Percentiles rank a stretch among this genome's conserved stretches.
phyloP scores from a whole-genome alignment of 768 basidiomycete species.

The Symmetrospora coprosmae region DNA sequence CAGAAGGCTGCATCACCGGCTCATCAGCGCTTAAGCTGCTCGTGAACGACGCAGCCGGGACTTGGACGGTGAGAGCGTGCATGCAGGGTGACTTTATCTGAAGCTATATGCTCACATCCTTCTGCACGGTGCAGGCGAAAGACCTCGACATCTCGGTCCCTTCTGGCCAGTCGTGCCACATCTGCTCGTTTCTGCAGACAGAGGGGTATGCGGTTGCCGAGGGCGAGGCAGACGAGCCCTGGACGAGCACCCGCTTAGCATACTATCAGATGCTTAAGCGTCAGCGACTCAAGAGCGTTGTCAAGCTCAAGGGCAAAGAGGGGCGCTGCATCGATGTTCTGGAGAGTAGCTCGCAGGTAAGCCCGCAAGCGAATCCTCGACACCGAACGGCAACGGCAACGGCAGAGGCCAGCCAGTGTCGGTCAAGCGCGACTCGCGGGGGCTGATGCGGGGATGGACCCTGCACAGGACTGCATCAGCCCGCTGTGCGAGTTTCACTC shows the following conservation, averaged over 20 bases:
- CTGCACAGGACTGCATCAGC: slow-evolving; percentile 7
- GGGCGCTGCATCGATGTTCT: slow-evolving; percentile 8
- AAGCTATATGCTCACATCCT: no score
- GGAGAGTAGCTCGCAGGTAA: slow-evolving; percentile 9
- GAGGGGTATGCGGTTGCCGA: neutral
- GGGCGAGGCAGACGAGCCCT: neutral
- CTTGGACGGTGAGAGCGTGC: slow-evolving; percentile 6
- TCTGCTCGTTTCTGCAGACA: neutral
- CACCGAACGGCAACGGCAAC: no score
- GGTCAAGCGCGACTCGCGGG: no score
- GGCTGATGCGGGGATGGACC: no score
- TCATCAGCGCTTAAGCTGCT: slow-evolving; percentile 11
- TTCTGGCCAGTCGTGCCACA: neutral
- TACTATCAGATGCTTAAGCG: slow-evolving; percentile 17
- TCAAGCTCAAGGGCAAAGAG: neutral
- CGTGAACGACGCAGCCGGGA: slow-evolving; percentile 3
- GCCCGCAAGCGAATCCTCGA: no score
- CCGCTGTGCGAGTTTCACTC: slow-evolving; percentile 21
- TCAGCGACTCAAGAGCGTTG: slow-evolving; percentile 5
- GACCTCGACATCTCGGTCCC: slow-evolving; percentile 17
- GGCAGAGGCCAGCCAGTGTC: no score
- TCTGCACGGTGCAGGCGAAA: slow-evolving; percentile 2
- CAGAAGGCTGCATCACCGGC: slow-evolving; percentile 9
- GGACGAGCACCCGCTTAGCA: neutral
- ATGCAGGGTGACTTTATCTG: no score